Evolutionary conservation across 2,329 filamentous ascomycete genomes (phyloP).

Genomic region (Diaporthe longicolla): DNA sequence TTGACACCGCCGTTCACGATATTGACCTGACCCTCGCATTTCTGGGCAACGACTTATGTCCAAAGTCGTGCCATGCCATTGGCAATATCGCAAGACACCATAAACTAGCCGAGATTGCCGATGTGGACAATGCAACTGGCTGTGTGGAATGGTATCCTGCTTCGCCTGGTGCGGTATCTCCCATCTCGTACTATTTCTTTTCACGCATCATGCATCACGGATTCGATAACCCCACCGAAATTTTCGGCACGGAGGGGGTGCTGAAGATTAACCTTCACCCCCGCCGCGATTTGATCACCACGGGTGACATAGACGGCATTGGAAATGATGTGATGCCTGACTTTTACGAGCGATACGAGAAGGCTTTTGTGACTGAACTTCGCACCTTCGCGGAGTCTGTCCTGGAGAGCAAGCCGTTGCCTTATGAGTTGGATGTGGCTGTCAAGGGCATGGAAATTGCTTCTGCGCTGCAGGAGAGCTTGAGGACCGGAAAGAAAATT

Average conservation of each 20-base stretch:
- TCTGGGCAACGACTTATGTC: constrained; percentile 64
- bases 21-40: constrained; percentile 69
- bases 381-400: constrained; percentile 31
- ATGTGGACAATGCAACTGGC: constrained; percentile 74
- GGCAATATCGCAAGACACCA: constrained; percentile 73
- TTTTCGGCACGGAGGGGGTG: constrained; percentile 77
- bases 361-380: constrained; percentile 36
- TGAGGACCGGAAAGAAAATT: neutral
- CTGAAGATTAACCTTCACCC: constrained; percentile 73
- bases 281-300: constrained; percentile 21
- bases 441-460: constrained; percentile 37
- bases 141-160: constrained; percentile 74
- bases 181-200: constrained; percentile 75
- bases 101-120: constrained; percentile 68
- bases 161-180: constrained; percentile 56
- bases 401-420: constrained; percentile 22
- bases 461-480: constrained; percentile 24
- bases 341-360: constrained; percentile 34
- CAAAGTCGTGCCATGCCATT: constrained; percentile 69
- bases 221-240: constrained; percentile 76
- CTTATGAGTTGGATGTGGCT: constrained; percentile 23
- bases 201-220: constrained; percentile 78
- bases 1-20: constrained; percentile 13
- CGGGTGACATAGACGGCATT: constrained; percentile 1
- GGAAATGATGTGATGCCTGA: constrained; percentile 26